Percentiles rank a stretch among this genome's conserved stretches.
These are phyloP conservation scores for Chytriomyces confervae DNA, from an alignment of 192 early-diverging fungal species.

Conservation along the genomic window DNA sequence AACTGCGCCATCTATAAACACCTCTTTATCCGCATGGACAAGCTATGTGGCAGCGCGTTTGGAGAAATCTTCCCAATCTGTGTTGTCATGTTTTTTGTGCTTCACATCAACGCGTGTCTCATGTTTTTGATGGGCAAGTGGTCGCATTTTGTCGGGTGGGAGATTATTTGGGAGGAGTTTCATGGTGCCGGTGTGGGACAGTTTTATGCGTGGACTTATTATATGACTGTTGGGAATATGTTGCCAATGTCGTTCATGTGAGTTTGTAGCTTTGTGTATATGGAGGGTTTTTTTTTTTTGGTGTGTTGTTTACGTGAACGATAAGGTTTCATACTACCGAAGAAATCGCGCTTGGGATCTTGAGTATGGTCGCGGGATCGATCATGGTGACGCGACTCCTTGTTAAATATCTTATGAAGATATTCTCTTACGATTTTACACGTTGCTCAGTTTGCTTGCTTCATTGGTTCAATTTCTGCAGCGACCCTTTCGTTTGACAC, in stretches of 20 bases:
- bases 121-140: slow-evolving; percentile 28
- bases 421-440: not conserved
- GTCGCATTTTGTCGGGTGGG: slow-evolving; percentile 17
- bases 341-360: slow-evolving; percentile 1
- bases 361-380: slow-evolving; percentile 9
- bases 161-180: slow-evolving; percentile 15
- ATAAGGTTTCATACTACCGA: slow-evolving; percentile 17
- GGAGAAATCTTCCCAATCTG: not conserved
- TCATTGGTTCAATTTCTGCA: slow-evolving; percentile 36
- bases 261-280: not conserved
- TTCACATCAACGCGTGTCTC: slow-evolving; percentile 21
- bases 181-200: not conserved
- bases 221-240: slow-evolving; percentile 27
- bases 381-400: slow-evolving; percentile 12
- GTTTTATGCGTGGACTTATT: slow-evolving; percentile 31
- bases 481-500: slow-evolving; percentile 29
- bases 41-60: not conserved
- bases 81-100: slow-evolving; percentile 6
- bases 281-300: not conserved
- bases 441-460: slow-evolving; percentile 9
- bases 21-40: not conserved
- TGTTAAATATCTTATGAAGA: not conserved
- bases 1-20: slow-evolving; percentile 8
- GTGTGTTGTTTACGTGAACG: not conserved
- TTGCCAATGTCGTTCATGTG: slow-evolving; percentile 30